Base-by-base conservation (phyloP, 139 green algal species). In the Zygnema circumcarinatum region DNA sequence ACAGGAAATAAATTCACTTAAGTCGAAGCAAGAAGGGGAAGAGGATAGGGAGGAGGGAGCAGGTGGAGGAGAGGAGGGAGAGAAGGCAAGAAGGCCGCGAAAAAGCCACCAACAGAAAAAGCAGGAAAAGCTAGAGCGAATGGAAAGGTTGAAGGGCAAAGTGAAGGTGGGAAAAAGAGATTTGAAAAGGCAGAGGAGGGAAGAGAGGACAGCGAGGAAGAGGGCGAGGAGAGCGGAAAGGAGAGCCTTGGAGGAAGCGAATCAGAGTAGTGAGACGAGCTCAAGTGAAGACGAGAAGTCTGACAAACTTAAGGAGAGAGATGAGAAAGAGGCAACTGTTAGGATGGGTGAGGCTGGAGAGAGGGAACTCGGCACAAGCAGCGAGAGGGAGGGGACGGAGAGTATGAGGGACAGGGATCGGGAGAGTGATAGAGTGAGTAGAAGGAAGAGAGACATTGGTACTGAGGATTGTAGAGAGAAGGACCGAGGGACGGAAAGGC, bases 191-290 rank as follows among this genome's bases (percentile, higher is more conserved):
- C 31, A 1, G 74, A 53, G 20, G 29, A 81, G 31, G 33, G 74
- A 35, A 31, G 74, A 69, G 74, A 53, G 74, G 47, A 81, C 74
- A 21, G 74, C 41, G 79, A 85, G 1, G 62, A 85, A 85, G 7
- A 84, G 7, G 62, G 42, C 78, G 36, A 83, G 69, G 38, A 56
- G 39, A 78, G 69, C 38, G 69, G 69, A 3, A 78, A 62, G 47
- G 47, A 62, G 47, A 62, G 47, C 47, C 47, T 62, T 62, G 47
- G 47, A 62, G 16, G 47, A 62, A 16, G n/a, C n/a, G n/a, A n/a
- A n/a, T n/a, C n/a, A n/a, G n/a, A n/a, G n/a, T n/a, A 62, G 47
- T 62, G 47, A 62, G 47, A 62, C 7, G 47, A 62, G 16, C 47
- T 7, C 7, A 16, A 62, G 47, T 7, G 47, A 62, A 62, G 16